These are phyloP conservation scores for Prunus padus DNA, from an alignment of 306 rosid species.

Conservation along the genomic window DNA sequence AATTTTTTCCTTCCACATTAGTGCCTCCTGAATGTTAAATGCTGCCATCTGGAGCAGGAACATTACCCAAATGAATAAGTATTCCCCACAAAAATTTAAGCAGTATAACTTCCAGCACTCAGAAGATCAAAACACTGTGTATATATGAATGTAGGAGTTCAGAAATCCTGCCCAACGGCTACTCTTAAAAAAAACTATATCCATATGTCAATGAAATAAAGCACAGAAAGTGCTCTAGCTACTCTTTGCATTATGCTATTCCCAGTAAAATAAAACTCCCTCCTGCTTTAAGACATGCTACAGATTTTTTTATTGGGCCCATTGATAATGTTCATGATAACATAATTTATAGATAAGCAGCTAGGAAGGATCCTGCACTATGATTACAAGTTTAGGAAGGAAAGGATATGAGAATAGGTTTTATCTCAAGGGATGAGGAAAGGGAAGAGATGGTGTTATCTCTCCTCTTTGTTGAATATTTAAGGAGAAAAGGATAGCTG, in stretches of 20 bases:
- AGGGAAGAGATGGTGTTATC: neutral
- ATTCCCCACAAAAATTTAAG: neutral
- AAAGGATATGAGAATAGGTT: neutral
- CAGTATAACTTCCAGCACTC: neutral
- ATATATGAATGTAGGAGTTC: neutral
- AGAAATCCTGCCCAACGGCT: neutral
- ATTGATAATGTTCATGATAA: neutral
- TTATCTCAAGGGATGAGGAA: neutral
- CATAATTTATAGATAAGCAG: neutral
- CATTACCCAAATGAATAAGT: conserved; percentile 1
- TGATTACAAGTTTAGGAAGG: neutral
- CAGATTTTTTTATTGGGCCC: neutral
- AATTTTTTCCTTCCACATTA: conserved; percentile 87
- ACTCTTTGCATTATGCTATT: neutral
- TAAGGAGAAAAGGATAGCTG: neutral
- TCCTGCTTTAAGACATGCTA: neutral
- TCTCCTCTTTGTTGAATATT: neutral
- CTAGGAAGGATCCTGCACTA: neutral
- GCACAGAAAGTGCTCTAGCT: neutral
- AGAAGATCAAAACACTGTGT: neutral
- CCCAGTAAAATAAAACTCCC: neutral
- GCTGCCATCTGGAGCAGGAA: conserved; percentile 89
- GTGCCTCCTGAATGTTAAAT: conserved; percentile 97
- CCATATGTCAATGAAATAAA: neutral
- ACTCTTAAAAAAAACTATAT: neutral